These are phyloP conservation scores for Tetracentron sinense DNA, from an alignment of 164 flowering plant genomes.

Conservation along the genomic window DNA sequence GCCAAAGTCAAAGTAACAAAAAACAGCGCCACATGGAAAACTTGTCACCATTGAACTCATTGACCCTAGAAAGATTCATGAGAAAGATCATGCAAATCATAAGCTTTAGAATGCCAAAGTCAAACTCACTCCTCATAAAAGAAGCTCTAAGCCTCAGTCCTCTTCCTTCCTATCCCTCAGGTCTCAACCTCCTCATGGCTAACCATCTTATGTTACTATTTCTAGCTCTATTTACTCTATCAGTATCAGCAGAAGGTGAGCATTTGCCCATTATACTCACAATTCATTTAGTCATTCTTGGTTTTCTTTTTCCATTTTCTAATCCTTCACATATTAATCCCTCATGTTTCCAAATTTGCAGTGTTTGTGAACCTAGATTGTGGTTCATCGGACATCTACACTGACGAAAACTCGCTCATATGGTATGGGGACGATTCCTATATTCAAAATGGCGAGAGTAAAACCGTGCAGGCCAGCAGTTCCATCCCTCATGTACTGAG, in stretches of 20 bases:
- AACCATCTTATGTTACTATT: too few species aligned
- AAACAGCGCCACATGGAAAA: background rate
- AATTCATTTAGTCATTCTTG: too few species aligned
- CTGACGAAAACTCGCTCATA: background rate
- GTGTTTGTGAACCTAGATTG: slow-evolving; percentile 22
- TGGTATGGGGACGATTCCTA: slow-evolving; percentile 14
- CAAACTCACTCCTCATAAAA: slow-evolving; percentile 3
- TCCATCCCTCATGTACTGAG: background rate
- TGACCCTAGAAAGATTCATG: too few species aligned
- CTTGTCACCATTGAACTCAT: slow-evolving; percentile 1
- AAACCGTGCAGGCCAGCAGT: background rate
- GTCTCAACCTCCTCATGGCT: too few species aligned
- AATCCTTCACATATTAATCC: too few species aligned
- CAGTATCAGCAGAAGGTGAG: too few species aligned
- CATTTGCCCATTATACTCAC: too few species aligned
- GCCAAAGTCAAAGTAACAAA: slow-evolving; percentile 8
- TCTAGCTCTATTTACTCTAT: too few species aligned
- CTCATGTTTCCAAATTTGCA: background rate
- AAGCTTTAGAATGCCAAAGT: too few species aligned
- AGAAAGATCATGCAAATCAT: too few species aligned
- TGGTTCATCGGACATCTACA: slow-evolving; percentile 9
- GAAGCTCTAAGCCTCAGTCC: background rate
- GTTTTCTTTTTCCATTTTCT: too few species aligned
- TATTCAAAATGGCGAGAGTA: slow-evolving; percentile 6
- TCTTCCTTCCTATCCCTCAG: too few species aligned